Percentiles rank a stretch among this genome's conserved stretches.
These are phyloP conservation scores for Gossypium longicalyx DNA, from an alignment of 345 rosid species.

Conservation along the genomic window DNA sequence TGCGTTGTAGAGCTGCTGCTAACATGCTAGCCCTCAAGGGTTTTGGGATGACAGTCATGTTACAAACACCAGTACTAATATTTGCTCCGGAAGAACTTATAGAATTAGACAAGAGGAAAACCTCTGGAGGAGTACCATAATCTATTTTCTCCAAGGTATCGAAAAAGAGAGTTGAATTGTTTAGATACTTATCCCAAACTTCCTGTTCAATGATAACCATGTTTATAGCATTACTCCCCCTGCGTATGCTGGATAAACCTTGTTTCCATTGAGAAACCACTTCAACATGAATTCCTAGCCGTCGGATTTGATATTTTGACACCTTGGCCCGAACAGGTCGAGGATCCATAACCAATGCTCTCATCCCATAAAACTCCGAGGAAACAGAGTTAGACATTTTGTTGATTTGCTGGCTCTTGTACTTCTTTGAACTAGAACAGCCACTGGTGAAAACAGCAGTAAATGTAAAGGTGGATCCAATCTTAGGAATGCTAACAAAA, in stretches of 20 bases:
- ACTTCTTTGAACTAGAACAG: conserved; percentile 35
- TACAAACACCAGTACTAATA: not conserved
- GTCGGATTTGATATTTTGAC: conserved; percentile 71
- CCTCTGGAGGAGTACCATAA: conserved; percentile 34
- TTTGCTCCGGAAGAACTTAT: conserved; percentile 29
- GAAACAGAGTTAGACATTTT: conserved; percentile 30
- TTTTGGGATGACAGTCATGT: no score
- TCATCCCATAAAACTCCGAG: conserved; percentile 64
- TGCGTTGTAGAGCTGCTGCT: no score
- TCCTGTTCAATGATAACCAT: conserved; percentile 79
- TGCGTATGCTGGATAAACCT: conserved; percentile 34
- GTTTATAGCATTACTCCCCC: conserved; percentile 30
- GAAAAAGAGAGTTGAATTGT: conserved; percentile 37
- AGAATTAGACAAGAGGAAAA: conserved; percentile 62
- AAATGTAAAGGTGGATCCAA: conserved; percentile 88
- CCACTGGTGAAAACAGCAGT: conserved; percentile 68
- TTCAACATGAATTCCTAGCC: conserved; percentile 66
- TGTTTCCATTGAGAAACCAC: conserved; percentile 47
- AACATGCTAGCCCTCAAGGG: no score
- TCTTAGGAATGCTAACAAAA: conserved; percentile 66
- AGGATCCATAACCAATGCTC: conserved; percentile 70
- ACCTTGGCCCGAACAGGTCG: conserved; percentile 66
- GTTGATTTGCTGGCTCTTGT: conserved; percentile 40
- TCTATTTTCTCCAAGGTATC: conserved; percentile 32
- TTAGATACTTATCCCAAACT: conserved; percentile 62